Percentiles rank a stretch among this genome's conserved stretches.
These are phyloP conservation scores for Dendrobium nobile DNA, from an alignment of 106 monocot species.

Conservation along the genomic window DNA sequence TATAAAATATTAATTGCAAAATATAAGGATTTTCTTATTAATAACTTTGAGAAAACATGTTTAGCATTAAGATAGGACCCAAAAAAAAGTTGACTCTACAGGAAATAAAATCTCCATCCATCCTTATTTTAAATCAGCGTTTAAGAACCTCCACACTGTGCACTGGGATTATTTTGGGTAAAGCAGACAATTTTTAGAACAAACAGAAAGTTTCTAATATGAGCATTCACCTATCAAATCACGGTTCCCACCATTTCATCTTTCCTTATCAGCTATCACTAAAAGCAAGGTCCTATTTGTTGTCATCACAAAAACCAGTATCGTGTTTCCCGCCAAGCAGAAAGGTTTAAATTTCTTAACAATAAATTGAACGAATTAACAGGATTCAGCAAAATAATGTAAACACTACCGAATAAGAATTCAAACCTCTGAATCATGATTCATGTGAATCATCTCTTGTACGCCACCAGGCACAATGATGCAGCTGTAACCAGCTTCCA, in stretches of 20 bases:
- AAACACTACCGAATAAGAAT: background rate
- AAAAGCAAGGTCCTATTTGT: background rate
- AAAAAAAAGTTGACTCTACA: background rate
- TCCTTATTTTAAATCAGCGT: background rate
- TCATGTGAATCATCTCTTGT: slow-evolving; percentile 80
- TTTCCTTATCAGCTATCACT: background rate
- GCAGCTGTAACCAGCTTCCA: slow-evolving; percentile 71
- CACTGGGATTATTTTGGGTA: background rate
- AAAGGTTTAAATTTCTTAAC: background rate
- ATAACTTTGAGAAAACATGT: background rate
- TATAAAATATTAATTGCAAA: background rate
- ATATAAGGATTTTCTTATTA: background rate
- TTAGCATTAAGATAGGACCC: background rate
- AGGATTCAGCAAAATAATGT: background rate
- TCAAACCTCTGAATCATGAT: slow-evolving; percentile 70
- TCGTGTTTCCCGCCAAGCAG: background rate
- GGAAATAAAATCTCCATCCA: background rate
- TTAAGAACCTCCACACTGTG: background rate
- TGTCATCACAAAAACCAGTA: background rate
- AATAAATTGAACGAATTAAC: background rate
- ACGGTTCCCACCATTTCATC: background rate
- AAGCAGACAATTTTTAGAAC: background rate
- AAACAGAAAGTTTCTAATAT: background rate
- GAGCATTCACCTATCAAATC: background rate
- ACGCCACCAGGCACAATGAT: slow-evolving; percentile 79